Percentiles rank a stretch among this genome's conserved stretches.
Evolutionary conservation across 1,284 basidiomycete genomes (phyloP).

Genomic region (Boletus albobrunnescens): DNA sequence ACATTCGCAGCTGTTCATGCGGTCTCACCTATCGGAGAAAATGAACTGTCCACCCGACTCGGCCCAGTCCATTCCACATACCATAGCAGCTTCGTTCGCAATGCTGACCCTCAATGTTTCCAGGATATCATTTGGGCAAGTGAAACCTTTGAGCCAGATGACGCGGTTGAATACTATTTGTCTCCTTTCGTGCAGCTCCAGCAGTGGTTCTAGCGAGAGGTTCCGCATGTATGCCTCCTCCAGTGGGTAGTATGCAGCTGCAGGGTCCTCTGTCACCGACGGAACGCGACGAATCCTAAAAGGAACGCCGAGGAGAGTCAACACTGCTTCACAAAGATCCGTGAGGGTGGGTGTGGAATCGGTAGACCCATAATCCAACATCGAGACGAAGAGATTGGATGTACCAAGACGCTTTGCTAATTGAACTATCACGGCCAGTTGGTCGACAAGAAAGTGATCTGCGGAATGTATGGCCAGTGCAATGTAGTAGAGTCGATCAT

Average conservation of each 20-base stretch:
- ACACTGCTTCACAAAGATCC: constrained; percentile 88
- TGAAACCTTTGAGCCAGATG: constrained; percentile 95
- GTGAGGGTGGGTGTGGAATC: constrained; percentile 90
- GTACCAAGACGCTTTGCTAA: constrained; percentile 85
- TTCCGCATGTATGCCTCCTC: constrained; percentile 93
- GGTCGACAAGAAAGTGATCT: constrained; percentile 95
- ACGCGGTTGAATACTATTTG: constrained; percentile 84
- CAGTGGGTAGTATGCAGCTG: constrained; percentile 85
- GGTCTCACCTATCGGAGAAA: constrained; percentile 82
- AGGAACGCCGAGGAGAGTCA: constrained; percentile 85
- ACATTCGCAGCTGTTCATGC: not conserved
- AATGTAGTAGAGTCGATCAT: constrained; percentile 87
- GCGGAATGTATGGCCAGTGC: constrained; percentile 93
- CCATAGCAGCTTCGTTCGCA: constrained; percentile 89
- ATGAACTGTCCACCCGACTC: constrained; percentile 95
- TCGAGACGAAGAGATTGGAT: constrained; percentile 87
- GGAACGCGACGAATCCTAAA: constrained; percentile 86
- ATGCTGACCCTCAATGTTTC: constrained; percentile 89
- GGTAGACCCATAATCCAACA: constrained; percentile 90
- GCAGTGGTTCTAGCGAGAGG: constrained; percentile 84
- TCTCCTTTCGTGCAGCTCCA: constrained; percentile 73
- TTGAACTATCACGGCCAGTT: constrained; percentile 93
- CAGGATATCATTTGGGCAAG: constrained; percentile 92
- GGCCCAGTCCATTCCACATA: constrained; percentile 98
- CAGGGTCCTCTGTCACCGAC: constrained; percentile 82